Percentiles rank a stretch among this genome's conserved stretches.
Evolutionary conservation across 1,284 basidiomycete species (phyloP).

Genomic region (Ceratobasidium sp.): DNA sequence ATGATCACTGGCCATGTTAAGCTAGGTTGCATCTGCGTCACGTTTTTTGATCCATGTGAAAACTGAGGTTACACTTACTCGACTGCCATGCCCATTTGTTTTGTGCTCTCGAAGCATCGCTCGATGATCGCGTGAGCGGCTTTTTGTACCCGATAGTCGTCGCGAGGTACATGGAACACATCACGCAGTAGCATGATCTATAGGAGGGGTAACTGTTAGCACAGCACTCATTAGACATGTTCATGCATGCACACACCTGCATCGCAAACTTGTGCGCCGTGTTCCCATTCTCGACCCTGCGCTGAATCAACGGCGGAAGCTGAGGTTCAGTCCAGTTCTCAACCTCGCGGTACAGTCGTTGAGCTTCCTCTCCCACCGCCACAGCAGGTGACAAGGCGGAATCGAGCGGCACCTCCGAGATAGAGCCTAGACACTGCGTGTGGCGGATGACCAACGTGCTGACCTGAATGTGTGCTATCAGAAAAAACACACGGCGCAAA

Average conservation of each 20-base stretch:
- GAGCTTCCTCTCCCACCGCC: slow-evolving; percentile 42
- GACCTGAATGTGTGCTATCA: slow-evolving; percentile 36
- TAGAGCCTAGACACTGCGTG: slow-evolving; percentile 36
- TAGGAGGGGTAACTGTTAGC: slow-evolving; percentile 43
- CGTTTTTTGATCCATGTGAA: slow-evolving; percentile 32
- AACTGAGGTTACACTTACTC: slow-evolving; percentile 54
- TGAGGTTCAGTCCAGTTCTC: slow-evolving; percentile 57
- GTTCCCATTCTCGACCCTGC: slow-evolving; percentile 60
- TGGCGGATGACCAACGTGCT: slow-evolving; percentile 47
- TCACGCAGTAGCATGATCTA: slow-evolving; percentile 64
- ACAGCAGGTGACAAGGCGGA: slow-evolving; percentile 35
- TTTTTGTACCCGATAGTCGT: slow-evolving; percentile 60
- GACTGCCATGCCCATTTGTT: slow-evolving; percentile 55
- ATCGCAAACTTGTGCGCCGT: slow-evolving; percentile 59
- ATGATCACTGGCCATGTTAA: slow-evolving; percentile 64
- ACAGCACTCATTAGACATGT: neutral
- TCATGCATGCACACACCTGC: slow-evolving; percentile 53
- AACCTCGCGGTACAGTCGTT: slow-evolving; percentile 53
- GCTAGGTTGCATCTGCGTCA: slow-evolving; percentile 50
- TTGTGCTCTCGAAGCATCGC: slow-evolving; percentile 56
- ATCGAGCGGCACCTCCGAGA: slow-evolving; percentile 44
- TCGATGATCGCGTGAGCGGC: slow-evolving; percentile 55
- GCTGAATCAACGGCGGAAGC: slow-evolving; percentile 54
- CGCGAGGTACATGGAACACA: slow-evolving; percentile 59
- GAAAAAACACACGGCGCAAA: neutral